Percentiles rank a stretch among this genome's conserved stretches.
Conservation (phyloP, 352 stramenopile genomes). For the Globisporangium megalacanthum region DNA sequence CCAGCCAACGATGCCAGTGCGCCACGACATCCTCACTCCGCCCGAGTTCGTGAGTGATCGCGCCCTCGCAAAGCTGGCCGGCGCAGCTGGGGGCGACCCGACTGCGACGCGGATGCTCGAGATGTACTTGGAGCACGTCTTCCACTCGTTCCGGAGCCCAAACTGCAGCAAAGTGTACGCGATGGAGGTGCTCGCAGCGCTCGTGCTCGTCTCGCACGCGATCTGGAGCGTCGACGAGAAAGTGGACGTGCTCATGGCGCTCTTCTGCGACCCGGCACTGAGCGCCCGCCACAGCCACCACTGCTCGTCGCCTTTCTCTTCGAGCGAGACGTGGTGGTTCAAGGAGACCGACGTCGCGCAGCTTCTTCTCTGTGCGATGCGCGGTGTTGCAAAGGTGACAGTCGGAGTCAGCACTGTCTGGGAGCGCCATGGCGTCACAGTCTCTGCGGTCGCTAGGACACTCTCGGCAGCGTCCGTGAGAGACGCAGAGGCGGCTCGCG, state of each 20-base stretch:
- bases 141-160: conserved; percentile 37
- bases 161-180: conserved; percentile 29
- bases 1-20: conserved; percentile 8
- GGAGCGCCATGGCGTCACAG: conserved; percentile 20
- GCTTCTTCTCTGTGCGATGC: conserved; percentile 55
- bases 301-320: neutral
- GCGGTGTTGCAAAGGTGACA: conserved; percentile 40
- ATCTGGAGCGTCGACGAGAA: conserved; percentile 66
- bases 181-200: conserved; percentile 53
- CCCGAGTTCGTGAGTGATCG: conserved; percentile 8
- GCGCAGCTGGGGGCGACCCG: neutral
- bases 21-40: conserved; percentile 46
- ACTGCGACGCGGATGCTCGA: conserved; percentile 30
- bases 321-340: conserved; percentile 21
- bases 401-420: conserved; percentile 42
- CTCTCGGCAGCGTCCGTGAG: conserved; percentile 19
- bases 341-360: conserved; percentile 51
- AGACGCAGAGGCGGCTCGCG: conserved; percentile 2
- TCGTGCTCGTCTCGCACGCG: conserved; percentile 50
- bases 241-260: conserved; percentile 34
- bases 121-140: conserved; percentile 53
- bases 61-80: conserved; percentile 9
- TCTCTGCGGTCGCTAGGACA: conserved; percentile 12
- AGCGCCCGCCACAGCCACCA: neutral
- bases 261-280: conserved; percentile 45